Conservation (phyloP, 441 rosid species). For the Aquilaria agallochum region DNA sequence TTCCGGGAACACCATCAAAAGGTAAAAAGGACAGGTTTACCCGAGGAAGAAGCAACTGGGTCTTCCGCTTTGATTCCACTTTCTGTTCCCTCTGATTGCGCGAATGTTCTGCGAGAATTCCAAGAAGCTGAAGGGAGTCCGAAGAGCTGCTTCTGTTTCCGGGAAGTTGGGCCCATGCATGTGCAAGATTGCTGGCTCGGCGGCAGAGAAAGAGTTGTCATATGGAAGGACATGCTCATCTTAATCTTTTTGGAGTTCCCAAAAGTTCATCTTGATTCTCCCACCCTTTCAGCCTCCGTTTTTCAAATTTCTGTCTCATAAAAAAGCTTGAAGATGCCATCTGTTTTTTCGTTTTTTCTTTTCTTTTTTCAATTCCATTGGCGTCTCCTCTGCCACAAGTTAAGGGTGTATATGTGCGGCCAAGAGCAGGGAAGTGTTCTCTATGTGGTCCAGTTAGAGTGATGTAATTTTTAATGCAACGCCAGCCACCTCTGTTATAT, state of each 20-base stretch:
- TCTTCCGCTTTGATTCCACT: slow-evolving; percentile 44
- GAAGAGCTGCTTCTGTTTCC: slow-evolving; percentile 22
- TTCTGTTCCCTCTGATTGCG: slow-evolving; percentile 43
- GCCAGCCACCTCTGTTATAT: too few species aligned
- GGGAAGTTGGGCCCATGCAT: slow-evolving; percentile 14
- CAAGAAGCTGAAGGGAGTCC: slow-evolving; percentile 24
- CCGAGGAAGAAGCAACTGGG: slow-evolving; percentile 33
- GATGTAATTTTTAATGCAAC: too few species aligned
- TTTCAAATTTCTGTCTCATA: not conserved
- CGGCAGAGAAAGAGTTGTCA: slow-evolving; percentile 35
- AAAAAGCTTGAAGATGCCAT: too few species aligned
- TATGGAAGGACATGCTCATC: slow-evolving; percentile 30
- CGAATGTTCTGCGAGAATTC: slow-evolving; percentile 24
- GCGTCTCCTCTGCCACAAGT: too few species aligned
- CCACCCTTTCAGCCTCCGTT: not conserved
- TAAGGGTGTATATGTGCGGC: too few species aligned
- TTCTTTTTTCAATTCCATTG: too few species aligned
- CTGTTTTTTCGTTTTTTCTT: too few species aligned
- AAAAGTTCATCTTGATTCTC: not conserved
- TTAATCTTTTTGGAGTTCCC: not conserved
- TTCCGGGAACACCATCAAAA: too few species aligned
- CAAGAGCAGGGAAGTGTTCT: too few species aligned
- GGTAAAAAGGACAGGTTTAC: slow-evolving; percentile 8
- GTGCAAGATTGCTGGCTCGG: slow-evolving; percentile 16
- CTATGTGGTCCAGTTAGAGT: too few species aligned